Evolutionary conservation across 78 protist species (phyloP).

Genomic region (slime mould (Dictyostelium discoideum)): dicty_2.7 NC_007088.5:1953501-1954000

Average conservation of each 20-base stretch:
- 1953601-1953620: not conserved
- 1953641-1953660: not conserved
- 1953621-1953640: no score
- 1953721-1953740: slow-evolving; percentile 39
- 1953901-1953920: not conserved
- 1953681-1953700: slow-evolving; percentile 84
- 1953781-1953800: no score
- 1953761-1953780: not conserved
- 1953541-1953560: slow-evolving; percentile 82
- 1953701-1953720: slow-evolving; percentile 71
- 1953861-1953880: not conserved
- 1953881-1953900: not conserved
- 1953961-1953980: slow-evolving; percentile 3
- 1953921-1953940: not conserved
- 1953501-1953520: slow-evolving; percentile 97
- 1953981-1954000: not conserved
- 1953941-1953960: not conserved
- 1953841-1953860: no score
- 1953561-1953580: no score
- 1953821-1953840: no score
- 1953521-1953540: slow-evolving; percentile 96
- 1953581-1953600: not conserved
- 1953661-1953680: slow-evolving; percentile 44
- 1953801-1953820: not conserved
- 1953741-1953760: slow-evolving; percentile 60